Evolutionary conservation across 2,329 filamentous ascomycete species (phyloP).

Genomic region (Fusarium keratoplasticum): DNA sequence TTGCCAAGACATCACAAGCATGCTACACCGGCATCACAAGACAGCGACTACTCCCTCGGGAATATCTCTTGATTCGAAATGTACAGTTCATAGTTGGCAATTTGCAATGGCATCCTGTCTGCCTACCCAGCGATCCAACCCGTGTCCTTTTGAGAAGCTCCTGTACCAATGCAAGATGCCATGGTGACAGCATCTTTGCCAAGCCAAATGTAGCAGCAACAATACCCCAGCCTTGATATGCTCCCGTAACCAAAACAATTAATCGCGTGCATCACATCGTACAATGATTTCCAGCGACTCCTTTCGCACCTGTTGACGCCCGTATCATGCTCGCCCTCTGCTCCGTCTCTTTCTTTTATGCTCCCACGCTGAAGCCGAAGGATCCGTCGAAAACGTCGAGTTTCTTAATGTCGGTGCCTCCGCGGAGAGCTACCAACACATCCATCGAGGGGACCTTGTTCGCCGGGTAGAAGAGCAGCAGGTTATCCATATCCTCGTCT

Average conservation of each 20-base stretch:
- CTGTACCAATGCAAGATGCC: slow-evolving; percentile 11
- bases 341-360: slow-evolving; percentile 33
- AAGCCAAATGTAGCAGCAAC: neutral
- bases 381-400: slow-evolving; percentile 70
- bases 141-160: neutral
- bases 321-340: neutral
- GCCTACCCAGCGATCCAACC: neutral
- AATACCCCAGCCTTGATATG: slow-evolving; percentile 36
- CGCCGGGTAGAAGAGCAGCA: slow-evolving; percentile 79
- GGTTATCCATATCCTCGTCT: slow-evolving; percentile 83
- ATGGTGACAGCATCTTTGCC: neutral
- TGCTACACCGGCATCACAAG: neutral
- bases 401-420: slow-evolving; percentile 56
- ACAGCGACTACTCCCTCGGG: neutral
- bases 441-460: slow-evolving; percentile 68
- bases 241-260: slow-evolving; percentile 37
- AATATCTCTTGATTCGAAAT: neutral
- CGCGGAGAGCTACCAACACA: slow-evolving; percentile 66
- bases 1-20: slow-evolving; percentile 2
- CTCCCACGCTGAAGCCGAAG: slow-evolving; percentile 68
- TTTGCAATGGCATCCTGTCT: slow-evolving; percentile 16
- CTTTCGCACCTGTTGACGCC: neutral
- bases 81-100: slow-evolving; percentile 12
- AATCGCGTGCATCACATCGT: slow-evolving; percentile 34
- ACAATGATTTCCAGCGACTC: slow-evolving; percentile 26